phyloP scores from a whole-genome alignment of 164 flowering plant species.

The Santalum album region DNA sequence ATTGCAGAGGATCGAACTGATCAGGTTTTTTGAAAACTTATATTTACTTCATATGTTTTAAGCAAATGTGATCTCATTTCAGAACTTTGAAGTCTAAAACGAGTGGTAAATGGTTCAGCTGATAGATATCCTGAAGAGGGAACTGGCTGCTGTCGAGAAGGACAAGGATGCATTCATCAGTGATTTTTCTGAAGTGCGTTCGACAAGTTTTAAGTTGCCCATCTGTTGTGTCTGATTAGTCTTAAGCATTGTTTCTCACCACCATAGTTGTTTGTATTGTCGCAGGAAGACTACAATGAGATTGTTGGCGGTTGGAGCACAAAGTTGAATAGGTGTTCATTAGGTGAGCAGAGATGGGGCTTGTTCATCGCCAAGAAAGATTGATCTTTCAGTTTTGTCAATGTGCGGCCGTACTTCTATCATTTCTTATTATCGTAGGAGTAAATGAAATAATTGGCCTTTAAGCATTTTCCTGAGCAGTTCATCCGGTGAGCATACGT shows the following conservation, averaged over 20 bases:
- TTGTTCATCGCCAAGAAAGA: constrained; percentile 79
- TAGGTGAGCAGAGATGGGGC: constrained; percentile 97
- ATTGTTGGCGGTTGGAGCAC: constrained; percentile 91
- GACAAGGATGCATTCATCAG: constrained; percentile 56
- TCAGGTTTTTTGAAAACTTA: constrained; percentile 40
- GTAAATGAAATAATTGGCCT: no score
- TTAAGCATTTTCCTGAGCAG: no score
- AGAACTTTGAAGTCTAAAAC: constrained; percentile 5
- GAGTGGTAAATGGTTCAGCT: constrained; percentile 37
- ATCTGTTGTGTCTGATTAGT: not conserved
- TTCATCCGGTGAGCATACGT: not conserved
- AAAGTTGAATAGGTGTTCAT: constrained; percentile 61
- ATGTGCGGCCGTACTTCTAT: no score
- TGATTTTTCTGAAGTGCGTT: constrained; percentile 72
- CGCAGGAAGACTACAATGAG: constrained; percentile 78
- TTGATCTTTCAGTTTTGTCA: constrained; percentile 14
- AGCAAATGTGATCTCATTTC: not conserved
- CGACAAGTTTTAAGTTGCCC: not conserved
- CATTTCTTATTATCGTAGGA: no score
- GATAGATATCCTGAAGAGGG: constrained; percentile 59
- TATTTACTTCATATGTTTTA: not conserved
- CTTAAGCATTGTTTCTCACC: not conserved
- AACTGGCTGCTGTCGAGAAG: constrained; percentile 55
- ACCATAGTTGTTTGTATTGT: not conserved
- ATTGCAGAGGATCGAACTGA: constrained; percentile 88